These are phyloP conservation scores for Chalaropsis thielavioides DNA, from an alignment of 2,329 filamentous ascomycete species.

Conservation along the genomic window DNA sequence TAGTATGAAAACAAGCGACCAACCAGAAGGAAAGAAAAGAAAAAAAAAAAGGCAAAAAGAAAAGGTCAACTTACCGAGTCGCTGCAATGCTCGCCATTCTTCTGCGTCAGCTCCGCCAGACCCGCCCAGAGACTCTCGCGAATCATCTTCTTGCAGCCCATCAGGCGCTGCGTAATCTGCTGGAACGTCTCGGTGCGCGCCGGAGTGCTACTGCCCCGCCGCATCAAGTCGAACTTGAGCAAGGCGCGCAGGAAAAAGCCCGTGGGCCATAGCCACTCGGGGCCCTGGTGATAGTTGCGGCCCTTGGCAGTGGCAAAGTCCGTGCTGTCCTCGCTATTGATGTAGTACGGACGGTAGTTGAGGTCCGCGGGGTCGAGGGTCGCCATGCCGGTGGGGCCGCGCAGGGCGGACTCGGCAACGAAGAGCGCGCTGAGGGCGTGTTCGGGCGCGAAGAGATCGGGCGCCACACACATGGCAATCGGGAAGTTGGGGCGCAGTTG, in stretches of 20 bases:
- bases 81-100: conserved; percentile 64
- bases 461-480: conserved; percentile 88
- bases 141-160: conserved; percentile 75
- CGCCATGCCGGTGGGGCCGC: conserved; percentile 85
- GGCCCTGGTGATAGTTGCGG: conserved; percentile 94
- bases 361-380: conserved; percentile 84
- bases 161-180: conserved; percentile 73
- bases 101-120: conserved; percentile 83
- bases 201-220: conserved; percentile 34
- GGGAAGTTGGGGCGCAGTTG: conserved; percentile 89
- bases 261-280: conserved; percentile 95
- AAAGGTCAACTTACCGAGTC: conserved; percentile 58
- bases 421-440: conserved; percentile 71
- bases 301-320: conserved; percentile 90
- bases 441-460: conserved; percentile 64
- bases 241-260: conserved; percentile 89
- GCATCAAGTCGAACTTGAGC: conserved; percentile 73
- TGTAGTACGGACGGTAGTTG: conserved; percentile 90
- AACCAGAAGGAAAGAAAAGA: conserved; percentile 11
- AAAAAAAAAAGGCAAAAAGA: conserved; percentile 21
- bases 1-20: not conserved
- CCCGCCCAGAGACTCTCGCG: conserved; percentile 73
- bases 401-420: conserved; percentile 62
- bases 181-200: conserved; percentile 72
- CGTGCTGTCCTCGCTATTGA: conserved; percentile 82